Evolutionary conservation across 768 basidiomycete genomes (phyloP).

Genomic region (Trametes coccinea): DNA sequence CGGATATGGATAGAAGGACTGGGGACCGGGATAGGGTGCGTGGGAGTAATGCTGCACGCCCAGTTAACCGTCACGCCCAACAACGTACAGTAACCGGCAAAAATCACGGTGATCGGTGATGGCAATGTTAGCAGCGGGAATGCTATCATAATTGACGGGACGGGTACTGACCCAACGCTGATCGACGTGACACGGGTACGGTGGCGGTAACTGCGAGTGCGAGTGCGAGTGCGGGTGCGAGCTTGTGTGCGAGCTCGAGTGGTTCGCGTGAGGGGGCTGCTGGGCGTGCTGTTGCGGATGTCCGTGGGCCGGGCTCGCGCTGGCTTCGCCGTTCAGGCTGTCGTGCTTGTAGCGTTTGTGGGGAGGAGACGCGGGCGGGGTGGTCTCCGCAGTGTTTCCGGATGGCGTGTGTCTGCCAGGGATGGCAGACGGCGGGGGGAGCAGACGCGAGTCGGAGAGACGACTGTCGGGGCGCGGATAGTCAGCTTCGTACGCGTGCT

Average conservation of each 20-base stretch:
- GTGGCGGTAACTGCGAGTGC: constrained; percentile 7
- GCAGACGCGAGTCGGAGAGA: constrained; percentile 19
- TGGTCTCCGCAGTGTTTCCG: background rate
- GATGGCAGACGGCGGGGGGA: constrained; percentile 3
- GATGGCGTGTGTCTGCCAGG: background rate
- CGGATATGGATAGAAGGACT: constrained; percentile 25
- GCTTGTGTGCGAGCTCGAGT: background rate
- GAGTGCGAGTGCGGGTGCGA: background rate
- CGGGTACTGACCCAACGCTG: constrained; percentile 24
- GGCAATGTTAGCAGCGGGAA: constrained; percentile 16
- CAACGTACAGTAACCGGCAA: background rate
- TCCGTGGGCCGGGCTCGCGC: background rate
- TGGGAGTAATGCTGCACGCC: constrained; percentile 21
- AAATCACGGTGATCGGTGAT: constrained; percentile 16
- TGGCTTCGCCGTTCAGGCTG: background rate
- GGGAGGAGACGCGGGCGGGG: constrained; percentile 16
- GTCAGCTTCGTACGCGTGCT: constrained; percentile 4
- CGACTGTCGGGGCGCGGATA: constrained; percentile 15
- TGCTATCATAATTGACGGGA: constrained; percentile 17
- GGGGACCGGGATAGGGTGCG: constrained; percentile 14
- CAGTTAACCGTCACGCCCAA: background rate
- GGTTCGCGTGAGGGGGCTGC: background rate
- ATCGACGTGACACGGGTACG: constrained; percentile 21
- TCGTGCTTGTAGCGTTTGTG: constrained; percentile 21
- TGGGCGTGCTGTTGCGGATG: background rate